These are phyloP conservation scores for Singerocomus rubriflavus DNA, from an alignment of 1,284 basidiomycete species.

Conservation along the genomic window DNA sequence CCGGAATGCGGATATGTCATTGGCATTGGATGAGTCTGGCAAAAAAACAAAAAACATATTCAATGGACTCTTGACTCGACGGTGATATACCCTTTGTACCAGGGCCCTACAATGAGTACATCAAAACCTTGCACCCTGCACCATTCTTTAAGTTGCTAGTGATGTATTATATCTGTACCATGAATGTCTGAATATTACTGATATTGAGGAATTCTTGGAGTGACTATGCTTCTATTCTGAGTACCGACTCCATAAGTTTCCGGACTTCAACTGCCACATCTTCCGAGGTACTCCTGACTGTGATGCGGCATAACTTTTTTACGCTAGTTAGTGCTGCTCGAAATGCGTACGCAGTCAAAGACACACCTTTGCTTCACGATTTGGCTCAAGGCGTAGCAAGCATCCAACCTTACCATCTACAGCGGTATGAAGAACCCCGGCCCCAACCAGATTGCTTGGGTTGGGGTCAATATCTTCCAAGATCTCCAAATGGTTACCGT, in stretches of 20 bases:
- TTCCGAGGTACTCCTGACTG: constrained; percentile 94
- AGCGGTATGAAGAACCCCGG: constrained; percentile 90
- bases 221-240: constrained; percentile 35
- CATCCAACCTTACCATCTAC: constrained; percentile 92
- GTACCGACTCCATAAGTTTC: constrained; percentile 58
- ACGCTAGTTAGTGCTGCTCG: not conserved
- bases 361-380: constrained; percentile 86
- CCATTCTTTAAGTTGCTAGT: constrained; percentile 7
- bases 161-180: constrained; percentile 31
- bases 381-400: constrained; percentile 90
- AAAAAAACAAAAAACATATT: constrained; percentile 30
- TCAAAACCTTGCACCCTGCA: not conserved
- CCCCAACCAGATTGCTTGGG: constrained; percentile 84
- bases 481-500: constrained; percentile 74
- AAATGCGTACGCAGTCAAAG: not conserved
- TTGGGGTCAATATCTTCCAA: constrained; percentile 85
- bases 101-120: not conserved
- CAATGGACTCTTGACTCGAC: constrained; percentile 32
- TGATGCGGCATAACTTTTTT: constrained; percentile 84
- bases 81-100: constrained; percentile 15
- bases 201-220: constrained; percentile 2
- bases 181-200: constrained; percentile 15
- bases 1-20: constrained; percentile 6
- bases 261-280: constrained; percentile 83
- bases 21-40: constrained; percentile 22